Conservation (phyloP, 345 rosid genomes). For the Eucalyptus marginata region DNA sequence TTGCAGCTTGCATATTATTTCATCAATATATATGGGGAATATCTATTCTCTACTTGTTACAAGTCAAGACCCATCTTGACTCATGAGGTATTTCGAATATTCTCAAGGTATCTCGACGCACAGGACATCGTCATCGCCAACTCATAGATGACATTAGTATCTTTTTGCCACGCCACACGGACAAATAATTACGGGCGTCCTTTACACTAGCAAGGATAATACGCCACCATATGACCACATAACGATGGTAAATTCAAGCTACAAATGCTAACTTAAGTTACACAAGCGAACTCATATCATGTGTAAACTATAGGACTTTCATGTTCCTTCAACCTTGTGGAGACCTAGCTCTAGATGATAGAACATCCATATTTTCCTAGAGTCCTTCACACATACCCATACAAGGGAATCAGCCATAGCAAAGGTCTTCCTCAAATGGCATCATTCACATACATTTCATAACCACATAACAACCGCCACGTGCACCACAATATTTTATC, state of each 20-base stretch:
- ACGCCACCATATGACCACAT: too few species aligned
- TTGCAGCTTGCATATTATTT: not conserved
- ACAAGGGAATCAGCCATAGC: not conserved
- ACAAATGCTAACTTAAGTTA: too few species aligned
- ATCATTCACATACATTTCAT: not conserved
- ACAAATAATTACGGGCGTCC: accelerated
- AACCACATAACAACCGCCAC: not conserved
- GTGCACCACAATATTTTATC: not conserved
- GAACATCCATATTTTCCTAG: accelerated
- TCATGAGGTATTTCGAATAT: not conserved
- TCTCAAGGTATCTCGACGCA: accelerated
- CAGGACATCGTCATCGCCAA: not conserved
- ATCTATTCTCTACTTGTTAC: not conserved
- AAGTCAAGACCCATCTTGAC: not conserved
- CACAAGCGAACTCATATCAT: not conserved
- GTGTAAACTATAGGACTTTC: not conserved
- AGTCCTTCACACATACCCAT: not conserved
- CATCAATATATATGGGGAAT: accelerated
- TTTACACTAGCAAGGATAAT: not conserved
- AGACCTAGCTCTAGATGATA: not conserved
- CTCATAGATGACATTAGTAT: not conserved
- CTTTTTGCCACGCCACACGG: accelerated
- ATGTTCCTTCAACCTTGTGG: not conserved
- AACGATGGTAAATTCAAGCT: not conserved
- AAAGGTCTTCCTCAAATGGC: not conserved